Percentiles rank a stretch among this genome's conserved stretches.
phyloP scores from a whole-genome alignment of 306 rosid genomes.

The Dryas octopetala region DNA sequence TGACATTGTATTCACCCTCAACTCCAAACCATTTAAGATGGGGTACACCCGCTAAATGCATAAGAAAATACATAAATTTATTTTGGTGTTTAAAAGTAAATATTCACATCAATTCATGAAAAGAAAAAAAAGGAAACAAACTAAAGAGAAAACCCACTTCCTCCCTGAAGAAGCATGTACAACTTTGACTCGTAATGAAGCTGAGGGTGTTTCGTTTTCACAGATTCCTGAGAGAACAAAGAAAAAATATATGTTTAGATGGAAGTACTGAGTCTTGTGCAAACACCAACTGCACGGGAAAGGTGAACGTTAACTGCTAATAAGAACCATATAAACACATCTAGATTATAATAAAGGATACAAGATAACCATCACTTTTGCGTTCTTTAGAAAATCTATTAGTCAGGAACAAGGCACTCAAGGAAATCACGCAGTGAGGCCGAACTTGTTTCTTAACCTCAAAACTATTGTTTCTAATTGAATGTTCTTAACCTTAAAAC shows the following conservation, averaged over 20 bases:
- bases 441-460: background rate
- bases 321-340: slow-evolving; percentile 7
- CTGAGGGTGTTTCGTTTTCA: slow-evolving; percentile 95
- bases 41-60: slow-evolving; percentile 82
- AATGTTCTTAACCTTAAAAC: background rate
- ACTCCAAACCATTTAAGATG: slow-evolving; percentile 97
- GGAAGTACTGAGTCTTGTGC: background rate
- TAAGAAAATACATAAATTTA: background rate
- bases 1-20: slow-evolving; percentile 93
- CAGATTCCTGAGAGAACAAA: slow-evolving; percentile 68
- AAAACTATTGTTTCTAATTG: too few relatives aligned
- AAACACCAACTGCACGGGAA: background rate
- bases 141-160: slow-evolving; percentile 59
- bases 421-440: background rate
- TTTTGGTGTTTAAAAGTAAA: background rate
- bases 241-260: background rate
- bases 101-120: background rate
- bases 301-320: background rate
- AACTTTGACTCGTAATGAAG: slow-evolving; percentile 96
- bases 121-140: slow-evolving; percentile 6
- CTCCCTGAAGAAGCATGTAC: slow-evolving; percentile 98
- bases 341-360: background rate
- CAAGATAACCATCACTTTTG: background rate
- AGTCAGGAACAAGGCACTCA: background rate
- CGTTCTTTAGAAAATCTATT: background rate